phyloP scores from a whole-genome alignment of 2,329 filamentous ascomycete genomes.

The Blastomyces silverae region DNA sequence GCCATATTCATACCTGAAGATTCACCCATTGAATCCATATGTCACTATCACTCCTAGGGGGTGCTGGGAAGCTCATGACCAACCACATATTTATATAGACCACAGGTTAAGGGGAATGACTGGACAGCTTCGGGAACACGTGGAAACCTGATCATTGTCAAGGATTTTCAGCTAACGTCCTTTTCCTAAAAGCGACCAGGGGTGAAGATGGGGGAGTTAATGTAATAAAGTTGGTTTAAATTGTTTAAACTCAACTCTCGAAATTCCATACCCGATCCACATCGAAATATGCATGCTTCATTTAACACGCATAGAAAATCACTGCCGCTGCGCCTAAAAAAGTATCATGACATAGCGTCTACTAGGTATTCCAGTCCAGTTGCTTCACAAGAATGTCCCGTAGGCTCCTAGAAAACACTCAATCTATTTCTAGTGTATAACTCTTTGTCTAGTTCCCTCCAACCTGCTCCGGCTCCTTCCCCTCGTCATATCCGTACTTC shows the following conservation, averaged over 20 bases:
- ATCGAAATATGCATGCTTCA: not conserved
- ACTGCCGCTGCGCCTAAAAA: not conserved
- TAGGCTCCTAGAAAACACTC: not conserved
- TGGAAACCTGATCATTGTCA: not conserved
- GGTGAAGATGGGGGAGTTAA: not conserved
- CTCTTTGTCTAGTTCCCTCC: conserved; percentile 17
- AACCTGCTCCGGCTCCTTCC: conserved; percentile 22
- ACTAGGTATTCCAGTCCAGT: not conserved
- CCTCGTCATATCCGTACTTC: conserved; percentile 48
- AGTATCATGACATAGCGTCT: not conserved
- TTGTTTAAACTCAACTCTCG: not conserved
- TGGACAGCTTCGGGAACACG: not conserved
- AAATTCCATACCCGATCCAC: not conserved
- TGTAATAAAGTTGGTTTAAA: not conserved
- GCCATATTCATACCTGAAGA: too few relatives aligned
- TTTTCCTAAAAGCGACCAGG: too few relatives aligned
- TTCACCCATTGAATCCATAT: too few relatives aligned
- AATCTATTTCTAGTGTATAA: conserved; percentile 1
- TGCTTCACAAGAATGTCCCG: not conserved
- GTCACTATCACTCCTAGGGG: not conserved
- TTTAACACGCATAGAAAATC: not conserved
- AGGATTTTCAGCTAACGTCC: not conserved
- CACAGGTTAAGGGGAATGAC: not conserved
- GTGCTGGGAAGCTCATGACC: not conserved
- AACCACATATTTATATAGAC: not conserved